Percentiles rank a stretch among this genome's conserved stretches.
phyloP scores from a whole-genome alignment of 169 alveolate species.

The Babesia caballi region DNA sequence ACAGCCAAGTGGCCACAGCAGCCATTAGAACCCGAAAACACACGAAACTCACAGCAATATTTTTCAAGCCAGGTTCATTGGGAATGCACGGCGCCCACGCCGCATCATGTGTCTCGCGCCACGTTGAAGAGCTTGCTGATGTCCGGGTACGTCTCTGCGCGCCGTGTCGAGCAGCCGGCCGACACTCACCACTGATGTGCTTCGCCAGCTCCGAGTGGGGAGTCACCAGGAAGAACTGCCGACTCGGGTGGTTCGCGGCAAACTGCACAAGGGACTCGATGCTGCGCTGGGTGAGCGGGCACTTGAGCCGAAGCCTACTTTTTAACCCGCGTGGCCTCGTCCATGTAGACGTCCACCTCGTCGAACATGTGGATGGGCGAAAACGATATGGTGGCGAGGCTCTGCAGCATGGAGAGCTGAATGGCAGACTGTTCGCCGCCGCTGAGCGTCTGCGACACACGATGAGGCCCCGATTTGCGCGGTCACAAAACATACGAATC shows the following conservation, averaged over 20 bases:
- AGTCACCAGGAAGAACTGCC: slow-evolving; percentile 65
- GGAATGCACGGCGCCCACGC: no score
- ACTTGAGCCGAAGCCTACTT: slow-evolving; percentile 3
- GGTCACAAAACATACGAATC: no score
- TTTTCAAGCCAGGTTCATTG: no score
- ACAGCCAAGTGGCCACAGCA: no score
- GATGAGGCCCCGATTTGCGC: no score
- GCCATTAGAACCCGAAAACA: no score
- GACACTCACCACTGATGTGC: slow-evolving; percentile 44
- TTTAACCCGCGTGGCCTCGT: slow-evolving; percentile 57
- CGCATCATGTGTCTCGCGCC: slow-evolving; percentile 2
- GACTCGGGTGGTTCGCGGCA: slow-evolving; percentile 39
- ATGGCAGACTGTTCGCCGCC: slow-evolving; percentile 68
- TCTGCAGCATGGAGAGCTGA: slow-evolving; percentile 64
- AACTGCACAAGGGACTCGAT: slow-evolving; percentile 55
- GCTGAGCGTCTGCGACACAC: slow-evolving; percentile 47
- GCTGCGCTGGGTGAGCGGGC: not conserved
- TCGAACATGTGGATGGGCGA: slow-evolving; percentile 68
- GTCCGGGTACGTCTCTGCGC: slow-evolving; percentile 45
- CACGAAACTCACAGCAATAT: no score
- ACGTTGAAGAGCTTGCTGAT: slow-evolving; percentile 55
- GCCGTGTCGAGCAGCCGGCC: not conserved
- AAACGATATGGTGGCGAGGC: slow-evolving; percentile 56
- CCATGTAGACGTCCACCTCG: slow-evolving; percentile 69
- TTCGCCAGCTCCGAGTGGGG: slow-evolving; percentile 65